A percentile compares a stretch with the other conserved stretches of the same genome.
phyloP scores from a whole-genome alignment of 192 early-diverging fungal species.

The Backusella tarrabulga region DNA sequence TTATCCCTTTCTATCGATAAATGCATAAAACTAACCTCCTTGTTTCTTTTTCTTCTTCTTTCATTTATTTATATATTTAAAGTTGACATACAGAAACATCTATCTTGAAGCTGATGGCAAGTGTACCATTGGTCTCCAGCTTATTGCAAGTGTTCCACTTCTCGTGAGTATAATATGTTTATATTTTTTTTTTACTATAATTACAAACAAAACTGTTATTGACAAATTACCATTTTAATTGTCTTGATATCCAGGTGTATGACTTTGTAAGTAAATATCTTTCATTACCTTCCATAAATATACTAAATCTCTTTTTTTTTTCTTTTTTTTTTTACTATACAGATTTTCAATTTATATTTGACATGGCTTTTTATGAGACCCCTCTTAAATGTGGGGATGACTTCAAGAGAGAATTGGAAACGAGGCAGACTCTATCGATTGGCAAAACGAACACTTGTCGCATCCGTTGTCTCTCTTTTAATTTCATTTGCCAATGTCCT shows the following conservation, averaged over 20 bases:
- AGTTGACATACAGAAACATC: slow-evolving; percentile 28
- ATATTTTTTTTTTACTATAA: background rate
- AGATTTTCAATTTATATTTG: slow-evolving; percentile 39
- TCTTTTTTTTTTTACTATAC: background rate
- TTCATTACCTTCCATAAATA: background rate
- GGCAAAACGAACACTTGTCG: slow-evolving; percentile 45
- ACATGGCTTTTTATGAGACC: slow-evolving; percentile 38
- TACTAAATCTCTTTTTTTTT: background rate
- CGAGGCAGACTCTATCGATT: slow-evolving; percentile 29
- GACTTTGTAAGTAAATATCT: slow-evolving; percentile 31
- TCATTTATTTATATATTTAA: background rate
- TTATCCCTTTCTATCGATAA: background rate
- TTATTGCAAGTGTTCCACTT: slow-evolving; percentile 33
- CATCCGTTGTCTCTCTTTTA: slow-evolving; percentile 41
- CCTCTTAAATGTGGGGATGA: slow-evolving; percentile 12
- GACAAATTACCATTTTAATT: background rate
- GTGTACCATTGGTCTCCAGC: slow-evolving; percentile 36
- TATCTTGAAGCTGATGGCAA: slow-evolving; percentile 23
- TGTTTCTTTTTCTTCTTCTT: background rate
- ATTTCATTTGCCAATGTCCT: slow-evolving; percentile 44
- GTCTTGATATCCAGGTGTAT: slow-evolving; percentile 18
- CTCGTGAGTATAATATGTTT: slow-evolving; percentile 24
- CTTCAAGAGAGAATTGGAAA: slow-evolving; percentile 26
- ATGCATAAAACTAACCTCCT: background rate
- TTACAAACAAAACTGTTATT: background rate